Evolutionary conservation across 2,329 filamentous ascomycete genomes (phyloP).

Genomic region (Corynespora cassiicola): DNA sequence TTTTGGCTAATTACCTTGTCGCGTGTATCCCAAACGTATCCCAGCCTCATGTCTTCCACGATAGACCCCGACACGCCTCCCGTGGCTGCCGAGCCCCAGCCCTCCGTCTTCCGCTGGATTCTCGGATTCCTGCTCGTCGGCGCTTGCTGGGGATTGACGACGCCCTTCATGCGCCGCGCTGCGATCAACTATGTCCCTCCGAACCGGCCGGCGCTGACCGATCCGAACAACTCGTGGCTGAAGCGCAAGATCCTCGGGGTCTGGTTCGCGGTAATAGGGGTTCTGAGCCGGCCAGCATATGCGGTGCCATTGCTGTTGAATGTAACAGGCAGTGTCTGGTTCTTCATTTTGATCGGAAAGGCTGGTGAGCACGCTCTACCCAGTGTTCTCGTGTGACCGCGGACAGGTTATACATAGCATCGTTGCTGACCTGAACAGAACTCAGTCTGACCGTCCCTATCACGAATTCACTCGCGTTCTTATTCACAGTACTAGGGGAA

Average conservation of each 20-base stretch:
- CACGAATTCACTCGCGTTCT: slow-evolving; percentile 89
- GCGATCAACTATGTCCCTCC: slow-evolving; percentile 74
- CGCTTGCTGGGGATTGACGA: slow-evolving; percentile 91
- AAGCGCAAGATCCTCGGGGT: slow-evolving; percentile 68
- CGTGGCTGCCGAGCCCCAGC: slow-evolving; percentile 32
- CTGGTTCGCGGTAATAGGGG: slow-evolving; percentile 77
- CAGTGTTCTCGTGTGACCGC: background rate
- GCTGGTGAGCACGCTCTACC: slow-evolving; percentile 69
- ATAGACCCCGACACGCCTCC: slow-evolving; percentile 41
- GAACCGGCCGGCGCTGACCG: slow-evolving; percentile 35
- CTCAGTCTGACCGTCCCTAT: slow-evolving; percentile 93
- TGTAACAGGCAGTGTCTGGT: slow-evolving; percentile 93
- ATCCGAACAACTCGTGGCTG: slow-evolving; percentile 61
- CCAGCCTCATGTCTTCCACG: background rate
- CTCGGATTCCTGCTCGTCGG: slow-evolving; percentile 90
- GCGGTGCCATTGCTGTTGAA: slow-evolving; percentile 85
- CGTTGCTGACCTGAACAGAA: slow-evolving; percentile 60
- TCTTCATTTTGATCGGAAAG: slow-evolving; percentile 91
- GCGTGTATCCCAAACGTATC: slow-evolving; percentile 4
- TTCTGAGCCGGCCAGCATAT: slow-evolving; percentile 82
- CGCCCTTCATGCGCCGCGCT: slow-evolving; percentile 84
- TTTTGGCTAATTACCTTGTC: too few species aligned
- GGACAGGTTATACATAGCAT: background rate
- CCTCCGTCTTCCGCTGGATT: slow-evolving; percentile 76
- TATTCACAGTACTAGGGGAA: slow-evolving; percentile 95